phyloP scores from a whole-genome alignment of 371 early-diverging fungal genomes.

The Nematocida homosporus region DNA sequence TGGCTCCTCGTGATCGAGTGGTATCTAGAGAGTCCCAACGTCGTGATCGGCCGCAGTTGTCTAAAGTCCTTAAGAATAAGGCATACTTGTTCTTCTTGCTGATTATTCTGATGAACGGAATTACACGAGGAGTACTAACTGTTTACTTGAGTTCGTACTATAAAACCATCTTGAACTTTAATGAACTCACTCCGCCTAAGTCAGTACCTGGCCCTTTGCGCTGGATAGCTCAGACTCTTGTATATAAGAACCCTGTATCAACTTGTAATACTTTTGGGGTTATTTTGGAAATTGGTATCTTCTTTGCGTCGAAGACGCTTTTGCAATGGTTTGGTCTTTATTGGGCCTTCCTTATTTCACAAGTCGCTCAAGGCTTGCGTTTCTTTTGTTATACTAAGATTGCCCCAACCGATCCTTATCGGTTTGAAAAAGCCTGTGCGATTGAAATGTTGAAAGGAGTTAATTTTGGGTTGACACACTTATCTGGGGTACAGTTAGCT shows the following conservation, averaged over 20 bases:
- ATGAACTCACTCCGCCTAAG: slow-evolving; percentile 43
- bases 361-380: slow-evolving; percentile 61
- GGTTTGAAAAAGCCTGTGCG: slow-evolving; percentile 59
- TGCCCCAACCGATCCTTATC: slow-evolving; percentile 27
- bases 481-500: slow-evolving; percentile 67
- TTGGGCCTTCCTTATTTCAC: slow-evolving; percentile 68
- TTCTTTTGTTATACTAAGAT: slow-evolving; percentile 63
- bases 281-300: slow-evolving; percentile 64
- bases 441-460: slow-evolving; percentile 68
- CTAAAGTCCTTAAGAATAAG: slow-evolving; percentile 57
- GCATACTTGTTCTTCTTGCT: slow-evolving; percentile 68
- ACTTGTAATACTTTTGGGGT: slow-evolving; percentile 67
- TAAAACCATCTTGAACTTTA: slow-evolving; percentile 60
- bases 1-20: slow-evolving; percentile 40
- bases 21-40: not conserved
- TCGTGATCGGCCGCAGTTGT: slow-evolving; percentile 48
- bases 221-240: slow-evolving; percentile 16
- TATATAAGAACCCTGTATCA: slow-evolving; percentile 63
- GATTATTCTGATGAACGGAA: slow-evolving; percentile 69
- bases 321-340: slow-evolving; percentile 62
- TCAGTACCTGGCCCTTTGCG: slow-evolving; percentile 48
- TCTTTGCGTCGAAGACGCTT: slow-evolving; percentile 61
- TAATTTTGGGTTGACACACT: slow-evolving; percentile 68
- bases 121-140: slow-evolving; percentile 67
- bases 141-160: slow-evolving; percentile 65